phyloP scores from a whole-genome alignment of 306 rosid genomes.

The Cajanus cajan region DNA sequence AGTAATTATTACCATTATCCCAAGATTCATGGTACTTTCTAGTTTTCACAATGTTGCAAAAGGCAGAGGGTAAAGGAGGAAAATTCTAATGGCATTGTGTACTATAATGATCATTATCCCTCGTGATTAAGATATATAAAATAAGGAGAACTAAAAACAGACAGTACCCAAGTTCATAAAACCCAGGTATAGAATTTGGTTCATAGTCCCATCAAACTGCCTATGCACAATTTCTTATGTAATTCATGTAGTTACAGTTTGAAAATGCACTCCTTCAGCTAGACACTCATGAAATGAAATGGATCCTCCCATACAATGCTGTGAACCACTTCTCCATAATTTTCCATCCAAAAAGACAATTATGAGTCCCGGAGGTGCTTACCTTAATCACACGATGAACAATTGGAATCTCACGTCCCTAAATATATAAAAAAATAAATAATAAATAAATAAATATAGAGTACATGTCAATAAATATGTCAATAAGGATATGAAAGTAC shows the following conservation, averaged over 20 bases:
- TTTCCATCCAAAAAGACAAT: background rate
- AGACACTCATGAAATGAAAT: background rate
- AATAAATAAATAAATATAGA: no score
- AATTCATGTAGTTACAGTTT: background rate
- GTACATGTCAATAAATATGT: background rate
- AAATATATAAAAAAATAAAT: slow-evolving; percentile 16
- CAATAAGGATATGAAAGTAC: background rate
- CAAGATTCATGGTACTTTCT: background rate
- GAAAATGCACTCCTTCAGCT: background rate
- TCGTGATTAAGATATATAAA: background rate
- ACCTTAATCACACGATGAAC: slow-evolving; percentile 96
- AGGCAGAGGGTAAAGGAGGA: background rate
- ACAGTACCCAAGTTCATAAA: background rate
- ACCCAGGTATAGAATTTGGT: background rate
- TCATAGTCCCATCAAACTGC: background rate
- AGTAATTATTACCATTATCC: background rate
- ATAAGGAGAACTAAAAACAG: slow-evolving; percentile 11
- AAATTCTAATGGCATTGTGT: background rate
- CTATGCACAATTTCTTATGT: background rate
- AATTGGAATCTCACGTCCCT: slow-evolving; percentile 98
- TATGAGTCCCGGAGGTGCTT: background rate
- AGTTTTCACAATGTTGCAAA: slow-evolving; percentile 4
- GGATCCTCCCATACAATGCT: background rate
- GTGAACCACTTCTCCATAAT: background rate
- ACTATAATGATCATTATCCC: background rate